These are phyloP conservation scores for Centella asiatica DNA, from an alignment of 129 eudicot species.

Conservation along the genomic window DNA sequence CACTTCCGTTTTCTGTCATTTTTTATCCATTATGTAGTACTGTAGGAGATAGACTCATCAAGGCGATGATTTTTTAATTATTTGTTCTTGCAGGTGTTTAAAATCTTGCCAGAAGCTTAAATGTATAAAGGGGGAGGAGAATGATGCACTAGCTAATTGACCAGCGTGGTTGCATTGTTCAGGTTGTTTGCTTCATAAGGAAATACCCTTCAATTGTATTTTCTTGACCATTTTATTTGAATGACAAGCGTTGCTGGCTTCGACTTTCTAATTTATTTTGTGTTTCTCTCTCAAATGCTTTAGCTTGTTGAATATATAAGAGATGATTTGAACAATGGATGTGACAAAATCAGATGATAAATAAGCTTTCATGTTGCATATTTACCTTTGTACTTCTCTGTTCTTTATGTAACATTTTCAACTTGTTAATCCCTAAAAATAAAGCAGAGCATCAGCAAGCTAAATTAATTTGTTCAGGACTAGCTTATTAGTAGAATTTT, in stretches of 20 bases:
- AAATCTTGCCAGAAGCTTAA: not conserved
- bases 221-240: not conserved
- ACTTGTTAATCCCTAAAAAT: not conserved
- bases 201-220: not conserved
- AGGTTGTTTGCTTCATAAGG: slow-evolving; percentile 2
- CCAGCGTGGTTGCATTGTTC: slow-evolving; percentile 9
- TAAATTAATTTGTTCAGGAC: too few relatives aligned
- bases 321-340: slow-evolving; percentile 1
- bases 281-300: too few relatives aligned
- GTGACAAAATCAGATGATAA: not conserved
- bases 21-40: too few relatives aligned
- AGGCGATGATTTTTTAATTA: not conserved
- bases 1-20: too few relatives aligned
- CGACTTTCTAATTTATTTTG: not conserved
- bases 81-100: slow-evolving; percentile 13
- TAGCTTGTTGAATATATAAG: not conserved
- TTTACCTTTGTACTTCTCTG: not conserved
- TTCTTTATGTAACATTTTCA: not conserved
- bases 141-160: not conserved
- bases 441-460: too few relatives aligned
- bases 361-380: not conserved
- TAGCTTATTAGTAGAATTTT: too few relatives aligned
- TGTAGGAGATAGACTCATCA: not conserved
- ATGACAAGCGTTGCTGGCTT: not conserved
- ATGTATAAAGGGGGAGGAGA: slow-evolving; percentile 13